These are phyloP conservation scores for Colletotrichum viniferum DNA, from an alignment of 2,329 filamentous ascomycete species.

Conservation along the genomic window DNA sequence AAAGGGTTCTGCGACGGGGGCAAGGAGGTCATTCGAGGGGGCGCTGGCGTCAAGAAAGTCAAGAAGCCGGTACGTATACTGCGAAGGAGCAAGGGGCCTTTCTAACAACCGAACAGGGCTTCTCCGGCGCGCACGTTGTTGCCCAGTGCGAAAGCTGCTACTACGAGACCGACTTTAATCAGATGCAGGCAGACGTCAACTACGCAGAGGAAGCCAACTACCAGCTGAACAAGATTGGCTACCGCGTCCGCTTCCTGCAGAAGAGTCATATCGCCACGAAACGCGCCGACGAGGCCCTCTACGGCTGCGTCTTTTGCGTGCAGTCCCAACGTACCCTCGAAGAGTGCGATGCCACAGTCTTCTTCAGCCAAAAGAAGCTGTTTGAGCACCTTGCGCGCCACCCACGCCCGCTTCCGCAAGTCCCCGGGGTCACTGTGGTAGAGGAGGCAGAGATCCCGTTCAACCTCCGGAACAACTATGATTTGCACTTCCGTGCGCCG, in stretches of 20 bases:
- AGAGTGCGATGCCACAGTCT: slow-evolving; percentile 61
- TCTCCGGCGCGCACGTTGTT: slow-evolving; percentile 43
- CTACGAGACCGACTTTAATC: slow-evolving; percentile 57
- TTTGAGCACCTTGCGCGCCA: slow-evolving; percentile 60
- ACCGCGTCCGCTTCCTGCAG: slow-evolving; percentile 59
- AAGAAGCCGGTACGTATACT: slow-evolving; percentile 48
- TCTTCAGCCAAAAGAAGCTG: slow-evolving; percentile 56
- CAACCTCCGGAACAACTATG: slow-evolving; percentile 52
- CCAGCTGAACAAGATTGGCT: slow-evolving; percentile 48
- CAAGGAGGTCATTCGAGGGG: slow-evolving; percentile 52
- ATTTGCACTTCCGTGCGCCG: slow-evolving; percentile 52
- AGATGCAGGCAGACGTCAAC: slow-evolving; percentile 57
- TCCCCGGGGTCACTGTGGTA: slow-evolving; percentile 53
- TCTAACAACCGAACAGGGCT: slow-evolving; percentile 35
- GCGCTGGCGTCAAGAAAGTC: slow-evolving; percentile 53
- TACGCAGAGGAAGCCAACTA: slow-evolving; percentile 54
- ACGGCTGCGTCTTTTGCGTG: slow-evolving; percentile 60
- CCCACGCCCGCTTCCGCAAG: slow-evolving; percentile 54
- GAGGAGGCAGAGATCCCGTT: slow-evolving; percentile 46
- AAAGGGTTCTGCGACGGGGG: slow-evolving; percentile 63
- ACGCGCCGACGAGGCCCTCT: slow-evolving; percentile 56
- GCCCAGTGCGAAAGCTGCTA: slow-evolving; percentile 58
- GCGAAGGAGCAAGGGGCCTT: background rate
- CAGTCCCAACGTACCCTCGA: slow-evolving; percentile 53
- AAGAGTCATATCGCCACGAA: slow-evolving; percentile 58